Base-by-base conservation (phyloP, 1,139 yeast species). In the Candida tunisiensis region DNA sequence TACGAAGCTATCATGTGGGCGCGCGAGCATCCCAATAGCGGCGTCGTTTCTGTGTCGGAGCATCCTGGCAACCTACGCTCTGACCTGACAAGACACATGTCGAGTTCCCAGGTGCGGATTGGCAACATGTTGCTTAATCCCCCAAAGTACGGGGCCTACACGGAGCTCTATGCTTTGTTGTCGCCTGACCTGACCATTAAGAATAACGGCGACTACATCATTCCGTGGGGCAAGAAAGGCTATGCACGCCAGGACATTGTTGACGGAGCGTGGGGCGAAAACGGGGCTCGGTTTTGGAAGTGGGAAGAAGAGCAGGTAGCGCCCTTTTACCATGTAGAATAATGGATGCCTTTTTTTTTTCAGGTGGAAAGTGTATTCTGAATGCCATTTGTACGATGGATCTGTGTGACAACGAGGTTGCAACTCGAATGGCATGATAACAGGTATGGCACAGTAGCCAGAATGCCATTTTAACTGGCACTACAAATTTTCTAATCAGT, bases 1-100 rank as follows among this genome's bases (percentile, higher is more conserved):
- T 50, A 55, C 28, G 64, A 62, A 34, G 59, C 66, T 1, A 43
- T 51, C 8, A 46, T 51, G 7, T 65, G 67, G 62, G 51, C 57
- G 2, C 11, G 8, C 5, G 40, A 47, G 17, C 39, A 45, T 21
- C 44, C 48, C 3, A 44, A 45, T 3, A 37, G 43, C 5, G 47
- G 51, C 3, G 49, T 63, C 11, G 47, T 57, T 11, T 53, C 57
- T 20, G 49, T 56, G 5, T 47, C 60, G 2, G 51, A 55, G 11
- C 62, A 65, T 39, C 74, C 74, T 1, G 74, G 73, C 4, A 38
- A 45, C 23, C 37, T 66, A 20, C 38, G 35, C 8, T 51, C 69
- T 2, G 68, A 62, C 22, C 39, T 39, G 19, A 47, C 49, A 19
- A 55, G 69, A 37, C 32, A 25, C 3, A 26, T 36, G 10, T 28